Evolutionary conservation across 2,329 filamentous ascomycete genomes (phyloP).

Genomic region (Biscogniauxia mediterranea): DNA sequence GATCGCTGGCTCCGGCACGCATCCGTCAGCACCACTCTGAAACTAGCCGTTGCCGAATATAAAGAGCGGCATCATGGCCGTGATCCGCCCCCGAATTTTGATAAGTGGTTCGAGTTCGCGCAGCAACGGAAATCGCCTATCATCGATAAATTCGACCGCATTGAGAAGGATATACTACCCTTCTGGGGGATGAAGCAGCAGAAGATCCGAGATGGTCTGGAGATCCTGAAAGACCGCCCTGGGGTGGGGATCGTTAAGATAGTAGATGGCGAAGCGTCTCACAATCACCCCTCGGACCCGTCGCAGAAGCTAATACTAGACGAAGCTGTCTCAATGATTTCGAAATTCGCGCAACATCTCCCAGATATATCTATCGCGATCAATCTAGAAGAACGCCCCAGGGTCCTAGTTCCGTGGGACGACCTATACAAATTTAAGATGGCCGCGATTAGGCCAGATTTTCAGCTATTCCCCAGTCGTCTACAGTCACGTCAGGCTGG

Average conservation of each 20-base stretch:
- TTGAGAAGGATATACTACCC: slow-evolving; percentile 70
- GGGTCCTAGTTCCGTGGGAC: slow-evolving; percentile 69
- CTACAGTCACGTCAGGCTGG: slow-evolving; percentile 28
- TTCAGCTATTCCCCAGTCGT: slow-evolving; percentile 52
- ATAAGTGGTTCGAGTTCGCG: slow-evolving; percentile 81
- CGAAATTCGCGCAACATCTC: slow-evolving; percentile 67
- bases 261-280: slow-evolving; percentile 57
- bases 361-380: slow-evolving; percentile 84
- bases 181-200: slow-evolving; percentile 74
- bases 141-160: slow-evolving; percentile 79
- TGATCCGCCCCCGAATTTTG: slow-evolving; percentile 76
- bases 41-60: slow-evolving; percentile 48
- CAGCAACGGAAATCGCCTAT: slow-evolving; percentile 65
- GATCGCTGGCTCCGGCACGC: slow-evolving; percentile 51
- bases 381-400: slow-evolving; percentile 74
- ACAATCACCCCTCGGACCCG: slow-evolving; percentile 35
- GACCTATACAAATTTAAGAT: slow-evolving; percentile 42
- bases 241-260: slow-evolving; percentile 55
- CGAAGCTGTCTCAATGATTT: slow-evolving; percentile 63
- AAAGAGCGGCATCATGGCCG: slow-evolving; percentile 57
- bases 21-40: slow-evolving; percentile 45
- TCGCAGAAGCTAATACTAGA: slow-evolving; percentile 39
- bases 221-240: slow-evolving; percentile 38
- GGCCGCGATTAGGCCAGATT: slow-evolving; percentile 32
- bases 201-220: slow-evolving; percentile 61